Evolutionary conservation across 306 rosid genomes (phyloP).

Genomic region (Vigna mungo): DNA sequence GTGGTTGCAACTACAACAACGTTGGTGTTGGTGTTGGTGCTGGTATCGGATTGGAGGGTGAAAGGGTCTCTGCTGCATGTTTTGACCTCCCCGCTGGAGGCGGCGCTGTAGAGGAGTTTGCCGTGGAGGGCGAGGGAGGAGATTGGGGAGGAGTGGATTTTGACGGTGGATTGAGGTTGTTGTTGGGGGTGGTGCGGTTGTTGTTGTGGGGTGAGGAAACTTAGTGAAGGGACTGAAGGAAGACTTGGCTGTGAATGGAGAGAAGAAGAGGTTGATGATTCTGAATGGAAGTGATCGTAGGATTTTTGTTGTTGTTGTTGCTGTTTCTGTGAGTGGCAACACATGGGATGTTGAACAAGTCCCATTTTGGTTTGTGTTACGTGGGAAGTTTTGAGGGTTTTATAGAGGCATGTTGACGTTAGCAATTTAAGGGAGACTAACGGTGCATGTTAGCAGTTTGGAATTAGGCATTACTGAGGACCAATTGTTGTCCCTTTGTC

Average conservation of each 20-base stretch:
- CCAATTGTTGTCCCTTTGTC: neutral
- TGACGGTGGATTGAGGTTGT: slow-evolving; percentile 51
- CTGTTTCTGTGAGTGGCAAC: slow-evolving; percentile 40
- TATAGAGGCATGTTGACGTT: slow-evolving; percentile 39
- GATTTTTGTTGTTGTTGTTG: slow-evolving; percentile 40
- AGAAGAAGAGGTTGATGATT: slow-evolving; percentile 48
- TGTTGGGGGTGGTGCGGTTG: slow-evolving; percentile 40
- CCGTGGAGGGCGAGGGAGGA: slow-evolving; percentile 57
- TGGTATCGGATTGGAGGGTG: neutral
- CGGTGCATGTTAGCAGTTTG: neutral
- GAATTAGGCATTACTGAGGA: neutral
- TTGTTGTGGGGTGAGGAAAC: slow-evolving; percentile 48
- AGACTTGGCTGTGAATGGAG: slow-evolving; percentile 78
- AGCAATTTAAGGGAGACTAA: neutral
- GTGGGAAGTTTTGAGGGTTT: slow-evolving; percentile 9
- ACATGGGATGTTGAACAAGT: slow-evolving; percentile 53
- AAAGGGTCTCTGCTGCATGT: slow-evolving; percentile 43
- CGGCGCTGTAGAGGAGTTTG: slow-evolving; percentile 56
- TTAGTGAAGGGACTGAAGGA: slow-evolving; percentile 62
- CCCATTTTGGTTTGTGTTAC: slow-evolving; percentile 43
- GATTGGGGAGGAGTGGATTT: slow-evolving; percentile 55
- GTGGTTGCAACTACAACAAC: slow-evolving; percentile 26
- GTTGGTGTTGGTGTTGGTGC: neutral
- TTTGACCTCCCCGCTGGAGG: slow-evolving; percentile 54
- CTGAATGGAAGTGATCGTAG: slow-evolving; percentile 38